phyloP scores from a whole-genome alignment of 169 alveolate species.

The Plasmodium sp. region DNA sequence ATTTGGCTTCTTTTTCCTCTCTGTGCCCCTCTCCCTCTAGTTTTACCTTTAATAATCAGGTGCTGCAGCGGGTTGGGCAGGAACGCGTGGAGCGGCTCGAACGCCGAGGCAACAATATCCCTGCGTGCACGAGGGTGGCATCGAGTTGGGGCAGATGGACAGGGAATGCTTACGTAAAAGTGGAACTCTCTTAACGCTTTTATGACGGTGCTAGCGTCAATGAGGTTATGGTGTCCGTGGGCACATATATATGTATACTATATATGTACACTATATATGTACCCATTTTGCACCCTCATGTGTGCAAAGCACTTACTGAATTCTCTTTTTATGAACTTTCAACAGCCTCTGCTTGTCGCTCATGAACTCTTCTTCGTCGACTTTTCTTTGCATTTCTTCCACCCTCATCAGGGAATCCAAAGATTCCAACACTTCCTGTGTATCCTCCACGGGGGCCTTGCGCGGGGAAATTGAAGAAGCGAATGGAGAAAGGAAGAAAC shows the following conservation, averaged over 20 bases:
- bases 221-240: not conserved
- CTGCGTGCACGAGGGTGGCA: slow-evolving; percentile 41
- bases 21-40: not conserved
- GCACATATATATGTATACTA: not conserved
- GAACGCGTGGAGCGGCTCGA: slow-evolving; percentile 85
- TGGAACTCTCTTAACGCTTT: not conserved
- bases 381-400: slow-evolving; percentile 81
- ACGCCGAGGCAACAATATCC: slow-evolving; percentile 82
- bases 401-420: slow-evolving; percentile 84
- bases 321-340: slow-evolving; percentile 80
- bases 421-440: slow-evolving; percentile 23
- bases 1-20: not conserved
- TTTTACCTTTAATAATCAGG: slow-evolving; percentile 74
- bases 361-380: slow-evolving; percentile 81
- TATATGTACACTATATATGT: not conserved
- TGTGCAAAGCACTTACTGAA: slow-evolving; percentile 74
- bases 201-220: not conserved
- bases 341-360: slow-evolving; percentile 81
- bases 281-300: not conserved
- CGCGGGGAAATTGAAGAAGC: slow-evolving; percentile 3
- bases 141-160: not conserved
- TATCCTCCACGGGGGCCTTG: slow-evolving; percentile 58
- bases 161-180: not conserved
- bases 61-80: slow-evolving; percentile 50
- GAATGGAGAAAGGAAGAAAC: slow-evolving; percentile 10